Evolutionary conservation across 441 rosid genomes (phyloP).

Genomic region (Gossypium davidsonii): DNA sequence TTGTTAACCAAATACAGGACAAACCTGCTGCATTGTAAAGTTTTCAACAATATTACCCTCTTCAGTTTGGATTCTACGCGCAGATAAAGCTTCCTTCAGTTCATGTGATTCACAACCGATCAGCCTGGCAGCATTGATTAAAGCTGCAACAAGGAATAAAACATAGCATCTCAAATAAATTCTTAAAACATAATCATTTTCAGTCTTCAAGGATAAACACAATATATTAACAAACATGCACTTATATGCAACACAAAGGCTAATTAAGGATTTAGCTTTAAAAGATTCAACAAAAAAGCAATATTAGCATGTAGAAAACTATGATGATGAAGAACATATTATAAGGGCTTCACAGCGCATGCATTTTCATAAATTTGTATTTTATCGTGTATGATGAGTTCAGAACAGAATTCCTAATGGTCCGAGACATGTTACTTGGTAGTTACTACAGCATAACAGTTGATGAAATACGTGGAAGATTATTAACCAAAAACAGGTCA

Average conservation of each 20-base stretch:
- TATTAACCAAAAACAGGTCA: background rate
- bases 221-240: background rate
- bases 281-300: background rate
- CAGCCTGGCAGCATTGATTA: conserved; percentile 58
- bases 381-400: conserved; percentile 2
- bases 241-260: background rate
- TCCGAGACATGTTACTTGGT: background rate
- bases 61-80: conserved; percentile 62
- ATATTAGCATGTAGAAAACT: background rate
- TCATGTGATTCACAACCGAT: conserved; percentile 61
- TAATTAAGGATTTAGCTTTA: conserved; percentile 2
- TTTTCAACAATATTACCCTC: conserved; percentile 58
- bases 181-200: background rate
- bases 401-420: background rate
- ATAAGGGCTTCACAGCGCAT: background rate
- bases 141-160: conserved; percentile 48
- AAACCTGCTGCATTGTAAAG: conserved; percentile 77
- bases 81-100: conserved; percentile 57
- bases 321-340: background rate
- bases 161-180: conserved; percentile 10
- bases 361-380: background rate
- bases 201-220: background rate
- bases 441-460: background rate
- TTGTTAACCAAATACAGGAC: conserved; percentile 12
- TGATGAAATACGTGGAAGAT: background rate